Evolutionary conservation across 1,284 basidiomycete species (phyloP).

Genomic region (Apiotrichum sp.): DNA sequence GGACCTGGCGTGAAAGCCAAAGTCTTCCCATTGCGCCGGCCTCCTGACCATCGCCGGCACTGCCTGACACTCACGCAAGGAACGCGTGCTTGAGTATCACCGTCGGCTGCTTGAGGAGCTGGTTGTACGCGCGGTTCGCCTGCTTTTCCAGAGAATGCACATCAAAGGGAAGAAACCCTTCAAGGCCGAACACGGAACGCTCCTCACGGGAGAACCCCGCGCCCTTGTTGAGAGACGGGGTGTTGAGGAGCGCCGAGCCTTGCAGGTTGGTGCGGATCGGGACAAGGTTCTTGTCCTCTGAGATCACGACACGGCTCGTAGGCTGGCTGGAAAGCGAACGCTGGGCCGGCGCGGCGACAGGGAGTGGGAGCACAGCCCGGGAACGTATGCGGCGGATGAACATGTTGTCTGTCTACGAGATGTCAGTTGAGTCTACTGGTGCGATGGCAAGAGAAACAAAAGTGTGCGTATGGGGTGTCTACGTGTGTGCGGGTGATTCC

Average conservation of each 20-base stretch:
- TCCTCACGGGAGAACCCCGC: conserved; percentile 68
- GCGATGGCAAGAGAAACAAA: no score
- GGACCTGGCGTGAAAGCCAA: background rate
- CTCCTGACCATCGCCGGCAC: background rate
- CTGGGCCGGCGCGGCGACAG: no score
- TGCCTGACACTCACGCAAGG: conserved; percentile 33
- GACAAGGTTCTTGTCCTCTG: conserved; percentile 27
- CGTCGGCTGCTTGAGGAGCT: conserved; percentile 48
- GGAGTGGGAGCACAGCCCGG: no score
- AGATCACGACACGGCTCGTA: background rate
- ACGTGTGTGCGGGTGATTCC: no score
- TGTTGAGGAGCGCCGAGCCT: conserved; percentile 31
- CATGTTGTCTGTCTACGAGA: no score
- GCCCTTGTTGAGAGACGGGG: conserved; percentile 46
- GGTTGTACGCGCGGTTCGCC: conserved; percentile 59
- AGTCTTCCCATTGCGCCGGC: conserved; percentile 5
- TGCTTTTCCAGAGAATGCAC: conserved; percentile 72
- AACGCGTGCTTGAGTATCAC: conserved; percentile 48
- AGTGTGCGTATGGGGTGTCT: no score
- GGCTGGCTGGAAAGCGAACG: background rate
- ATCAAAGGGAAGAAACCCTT: conserved; percentile 68
- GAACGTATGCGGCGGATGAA: no score
- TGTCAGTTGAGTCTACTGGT: no score
- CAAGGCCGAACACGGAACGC: conserved; percentile 62
- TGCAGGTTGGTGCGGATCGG: conserved; percentile 26